Conservation (phyloP, 768 basidiomycete species). For the Tulasnella calospora region DNA sequence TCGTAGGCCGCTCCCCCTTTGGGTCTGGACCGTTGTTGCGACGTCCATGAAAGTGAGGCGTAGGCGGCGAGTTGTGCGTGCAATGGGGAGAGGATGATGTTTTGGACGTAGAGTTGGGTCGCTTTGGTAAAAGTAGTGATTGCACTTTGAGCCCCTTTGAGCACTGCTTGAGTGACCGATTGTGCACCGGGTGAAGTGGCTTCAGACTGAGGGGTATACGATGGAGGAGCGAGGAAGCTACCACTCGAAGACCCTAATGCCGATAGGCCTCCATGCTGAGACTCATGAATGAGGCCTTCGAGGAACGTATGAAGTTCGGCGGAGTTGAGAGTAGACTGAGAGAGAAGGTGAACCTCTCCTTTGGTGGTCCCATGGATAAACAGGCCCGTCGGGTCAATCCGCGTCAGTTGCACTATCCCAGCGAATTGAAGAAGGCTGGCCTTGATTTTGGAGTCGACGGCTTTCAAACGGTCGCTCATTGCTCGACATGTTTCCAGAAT, state of each 20-base stretch:
- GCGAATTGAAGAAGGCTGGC: conserved; percentile 56
- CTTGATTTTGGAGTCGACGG: conserved; percentile 68
- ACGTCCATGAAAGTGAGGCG: conserved; percentile 63
- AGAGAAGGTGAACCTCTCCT: conserved; percentile 68
- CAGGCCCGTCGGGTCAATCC: conserved; percentile 51
- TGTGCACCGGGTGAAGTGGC: not conserved
- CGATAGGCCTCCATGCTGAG: conserved; percentile 2
- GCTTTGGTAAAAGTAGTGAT: conserved; percentile 61
- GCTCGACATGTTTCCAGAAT: conserved; percentile 75
- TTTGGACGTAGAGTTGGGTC: conserved; percentile 73
- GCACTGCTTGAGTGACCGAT: conserved; percentile 37
- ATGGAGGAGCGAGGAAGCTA: conserved; percentile 4
- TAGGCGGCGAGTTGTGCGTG: conserved; percentile 68
- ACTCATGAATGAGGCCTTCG: conserved; percentile 36
- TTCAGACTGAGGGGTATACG: not conserved
- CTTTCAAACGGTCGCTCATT: conserved; percentile 59
- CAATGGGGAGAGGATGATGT: conserved; percentile 79
- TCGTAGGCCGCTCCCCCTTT: conserved; percentile 46
- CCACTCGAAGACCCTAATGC: not conserved
- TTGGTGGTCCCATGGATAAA: conserved; percentile 51
- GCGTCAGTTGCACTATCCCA: conserved; percentile 52
- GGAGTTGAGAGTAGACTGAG: conserved; percentile 81
- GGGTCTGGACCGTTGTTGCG: conserved; percentile 45
- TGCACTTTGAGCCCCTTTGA: conserved; percentile 51
- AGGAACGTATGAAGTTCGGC: conserved; percentile 63